A percentile compares a stretch with the other conserved stretches of the same genome.
Evolutionary conservation across 768 basidiomycete species (phyloP).

Genomic region (Termitomyces titanicus): DNA sequence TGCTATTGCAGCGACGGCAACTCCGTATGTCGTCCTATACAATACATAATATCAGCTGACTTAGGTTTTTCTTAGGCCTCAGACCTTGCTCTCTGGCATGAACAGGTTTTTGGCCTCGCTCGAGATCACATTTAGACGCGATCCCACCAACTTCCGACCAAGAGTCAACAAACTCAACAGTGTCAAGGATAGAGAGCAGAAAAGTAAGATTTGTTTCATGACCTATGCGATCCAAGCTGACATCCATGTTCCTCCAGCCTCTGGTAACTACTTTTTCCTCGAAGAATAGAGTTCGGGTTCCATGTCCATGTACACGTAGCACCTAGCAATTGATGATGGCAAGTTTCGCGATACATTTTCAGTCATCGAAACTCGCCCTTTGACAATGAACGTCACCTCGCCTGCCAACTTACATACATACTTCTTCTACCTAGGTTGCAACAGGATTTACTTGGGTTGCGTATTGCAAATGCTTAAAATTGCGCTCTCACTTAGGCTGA

Average conservation of each 20-base stretch:
- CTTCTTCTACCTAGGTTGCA: too few species aligned
- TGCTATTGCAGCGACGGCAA: slow-evolving; percentile 84
- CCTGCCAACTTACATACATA: too few species aligned
- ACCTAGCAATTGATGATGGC: background rate
- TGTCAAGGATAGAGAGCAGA: slow-evolving; percentile 88
- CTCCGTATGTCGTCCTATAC: slow-evolving; percentile 56
- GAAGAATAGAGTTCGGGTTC: slow-evolving; percentile 52
- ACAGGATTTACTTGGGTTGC: too few species aligned
- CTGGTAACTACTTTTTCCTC: slow-evolving; percentile 92
- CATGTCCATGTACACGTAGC: slow-evolving; percentile 2
- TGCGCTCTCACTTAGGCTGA: too few species aligned
- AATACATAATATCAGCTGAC: background rate
- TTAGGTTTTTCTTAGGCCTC: slow-evolving; percentile 54
- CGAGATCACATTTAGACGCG: slow-evolving; percentile 97
- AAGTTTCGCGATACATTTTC: too few species aligned
- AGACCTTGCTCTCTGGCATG: slow-evolving; percentile 94
- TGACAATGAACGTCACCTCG: too few species aligned
- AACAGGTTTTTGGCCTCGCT: slow-evolving; percentile 94
- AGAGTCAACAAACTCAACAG: slow-evolving; percentile 84
- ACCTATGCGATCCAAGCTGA: background rate
- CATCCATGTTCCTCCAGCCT: slow-evolving; percentile 35
- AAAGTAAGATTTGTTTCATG: slow-evolving; percentile 43
- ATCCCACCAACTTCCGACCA: slow-evolving; percentile 91
- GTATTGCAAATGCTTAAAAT: too few species aligned
- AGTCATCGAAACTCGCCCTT: too few species aligned